These are phyloP conservation scores for Coniochaeta prunicola DNA, from an alignment of 2,329 filamentous ascomycete species.

Conservation along the genomic window DNA sequence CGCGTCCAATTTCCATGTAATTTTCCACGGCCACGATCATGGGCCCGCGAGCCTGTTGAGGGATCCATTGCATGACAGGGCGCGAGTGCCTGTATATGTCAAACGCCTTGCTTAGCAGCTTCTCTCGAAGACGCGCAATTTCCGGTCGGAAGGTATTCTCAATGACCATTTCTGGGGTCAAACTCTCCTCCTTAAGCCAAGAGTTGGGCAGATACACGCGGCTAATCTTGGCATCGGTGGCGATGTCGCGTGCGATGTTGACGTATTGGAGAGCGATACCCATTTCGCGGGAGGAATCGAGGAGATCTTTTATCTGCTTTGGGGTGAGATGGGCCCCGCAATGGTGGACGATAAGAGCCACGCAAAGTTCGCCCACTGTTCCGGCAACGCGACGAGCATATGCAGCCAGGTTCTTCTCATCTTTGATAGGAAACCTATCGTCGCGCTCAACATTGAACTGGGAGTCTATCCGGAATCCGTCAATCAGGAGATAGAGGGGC, in stretches of 20 bases:
- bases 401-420: constrained; percentile 48
- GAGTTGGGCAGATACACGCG: constrained; percentile 61
- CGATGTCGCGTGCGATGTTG: constrained; percentile 70
- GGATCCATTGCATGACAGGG: constrained; percentile 53
- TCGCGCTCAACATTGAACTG: constrained; percentile 31
- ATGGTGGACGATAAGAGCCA: constrained; percentile 60
- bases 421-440: constrained; percentile 46
- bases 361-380: constrained; percentile 62
- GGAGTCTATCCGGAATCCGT: constrained; percentile 64
- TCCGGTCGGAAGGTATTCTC: constrained; percentile 35
- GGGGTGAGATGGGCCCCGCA: constrained; percentile 46
- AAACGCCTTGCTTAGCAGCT: constrained; percentile 55
- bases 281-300: constrained; percentile 39
- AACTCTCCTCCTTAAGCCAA: constrained; percentile 53
- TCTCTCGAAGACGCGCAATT: constrained; percentile 42
- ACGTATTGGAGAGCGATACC: constrained; percentile 70
- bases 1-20: constrained; percentile 16
- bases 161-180: constrained; percentile 48
- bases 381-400: constrained; percentile 66
- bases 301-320: constrained; percentile 14
- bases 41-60: constrained; percentile 45
- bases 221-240: constrained; percentile 55
- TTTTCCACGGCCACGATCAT: constrained; percentile 16
- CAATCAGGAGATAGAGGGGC: constrained; percentile 57
- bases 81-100: constrained; percentile 47